These are phyloP conservation scores for Craterostigma plantagineum DNA, from an alignment of 257 asterid species.

Conservation along the genomic window DNA sequence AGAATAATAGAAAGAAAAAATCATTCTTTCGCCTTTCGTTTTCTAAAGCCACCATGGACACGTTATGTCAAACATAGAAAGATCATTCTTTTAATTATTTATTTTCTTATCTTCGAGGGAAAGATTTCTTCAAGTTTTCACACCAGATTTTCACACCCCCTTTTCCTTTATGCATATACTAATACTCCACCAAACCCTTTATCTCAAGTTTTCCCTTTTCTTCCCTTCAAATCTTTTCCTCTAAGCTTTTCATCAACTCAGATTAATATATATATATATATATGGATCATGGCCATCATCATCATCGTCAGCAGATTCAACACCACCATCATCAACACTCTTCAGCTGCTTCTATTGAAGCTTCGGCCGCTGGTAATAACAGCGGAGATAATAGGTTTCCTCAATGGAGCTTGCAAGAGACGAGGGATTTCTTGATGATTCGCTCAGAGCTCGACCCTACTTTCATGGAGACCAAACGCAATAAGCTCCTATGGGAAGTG, in stretches of 20 bases:
- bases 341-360: slow-evolving; percentile 17
- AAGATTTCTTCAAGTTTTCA: slow-evolving; percentile 25
- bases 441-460: slow-evolving; percentile 84
- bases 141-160: slow-evolving; percentile 59
- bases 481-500: slow-evolving; percentile 78
- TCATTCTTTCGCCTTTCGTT: no score
- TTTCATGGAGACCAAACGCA: slow-evolving; percentile 87
- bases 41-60: no score
- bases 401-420: slow-evolving; percentile 92
- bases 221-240: no score
- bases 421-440: slow-evolving; percentile 67
- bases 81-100: no score
- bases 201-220: slow-evolving; percentile 8
- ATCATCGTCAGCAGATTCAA: slow-evolving; percentile 20
- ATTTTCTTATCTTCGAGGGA: no score
- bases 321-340: slow-evolving; percentile 28
- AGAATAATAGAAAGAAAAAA: no score
- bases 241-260: no score
- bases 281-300: slow-evolving; percentile 70
- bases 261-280: neutral
- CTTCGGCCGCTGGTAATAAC: no score
- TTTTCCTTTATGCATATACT: slow-evolving; percentile 16
- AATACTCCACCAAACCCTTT: slow-evolving; percentile 21
- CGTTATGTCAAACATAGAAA: no score
- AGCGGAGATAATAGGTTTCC: slow-evolving; percentile 91